Evolutionary conservation across 495 filamentous ascomycete genomes (phyloP).

Genomic region (Glutinoglossum americanum): DNA sequence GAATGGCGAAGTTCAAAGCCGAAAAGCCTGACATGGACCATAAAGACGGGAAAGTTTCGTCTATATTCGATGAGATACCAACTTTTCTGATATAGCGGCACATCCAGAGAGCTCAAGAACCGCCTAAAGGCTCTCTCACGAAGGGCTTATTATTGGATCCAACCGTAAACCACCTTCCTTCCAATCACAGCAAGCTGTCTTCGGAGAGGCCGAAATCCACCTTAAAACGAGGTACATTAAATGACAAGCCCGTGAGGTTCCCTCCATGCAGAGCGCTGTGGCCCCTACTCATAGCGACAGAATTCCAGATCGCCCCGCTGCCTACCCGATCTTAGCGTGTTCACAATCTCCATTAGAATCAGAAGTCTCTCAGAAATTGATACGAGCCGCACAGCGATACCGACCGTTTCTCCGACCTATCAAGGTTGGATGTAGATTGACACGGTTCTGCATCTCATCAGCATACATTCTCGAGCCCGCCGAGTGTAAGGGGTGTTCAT

Average conservation of each 20-base stretch:
- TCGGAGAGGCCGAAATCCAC: too few relatives aligned
- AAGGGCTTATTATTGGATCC: neutral
- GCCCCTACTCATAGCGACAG: neutral
- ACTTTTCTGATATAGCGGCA: constrained; percentile 24
- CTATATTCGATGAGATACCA: constrained; percentile 22
- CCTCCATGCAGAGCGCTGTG: neutral
- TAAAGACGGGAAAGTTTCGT: neutral
- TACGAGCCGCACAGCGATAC: too few relatives aligned
- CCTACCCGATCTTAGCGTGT: neutral
- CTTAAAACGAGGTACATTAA: neutral
- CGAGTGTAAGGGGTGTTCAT: neutral
- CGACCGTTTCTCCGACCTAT: too few relatives aligned
- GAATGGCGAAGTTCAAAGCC: neutral
- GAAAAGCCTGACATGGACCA: neutral
- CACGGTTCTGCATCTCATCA: neutral
- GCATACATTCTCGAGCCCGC: neutral
- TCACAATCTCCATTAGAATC: too few relatives aligned
- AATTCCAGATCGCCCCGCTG: neutral
- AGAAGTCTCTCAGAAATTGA: neutral
- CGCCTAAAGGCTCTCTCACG: neutral
- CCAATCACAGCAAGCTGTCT: neutral
- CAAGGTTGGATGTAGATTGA: too few relatives aligned
- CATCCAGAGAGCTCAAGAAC: neutral
- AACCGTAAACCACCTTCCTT: too few relatives aligned
- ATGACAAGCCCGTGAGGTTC: neutral